Percentiles rank a stretch among this genome's conserved stretches.
phyloP scores from a whole-genome alignment of 2,329 filamentous ascomycete genomes.

The Podosphaera aphanis region DNA sequence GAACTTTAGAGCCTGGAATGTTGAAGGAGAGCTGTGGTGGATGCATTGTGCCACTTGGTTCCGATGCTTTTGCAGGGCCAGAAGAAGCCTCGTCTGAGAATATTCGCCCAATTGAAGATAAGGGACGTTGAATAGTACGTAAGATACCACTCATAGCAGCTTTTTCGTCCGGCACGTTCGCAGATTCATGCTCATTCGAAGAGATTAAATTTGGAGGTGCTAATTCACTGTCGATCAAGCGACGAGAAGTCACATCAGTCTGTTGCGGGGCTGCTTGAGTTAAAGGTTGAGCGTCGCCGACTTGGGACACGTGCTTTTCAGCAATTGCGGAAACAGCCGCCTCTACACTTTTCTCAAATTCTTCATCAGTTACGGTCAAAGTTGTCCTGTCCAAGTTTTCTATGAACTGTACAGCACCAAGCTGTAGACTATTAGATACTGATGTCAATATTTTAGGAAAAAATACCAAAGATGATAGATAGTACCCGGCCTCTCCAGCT shows the following conservation, averaged over 20 bases:
- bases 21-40: slow-evolving; percentile 11
- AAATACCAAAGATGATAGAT: slow-evolving; percentile 70
- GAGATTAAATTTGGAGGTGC: slow-evolving; percentile 30
- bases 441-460: background rate
- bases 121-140: slow-evolving; percentile 70
- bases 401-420: slow-evolving; percentile 90
- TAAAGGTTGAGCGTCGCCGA: slow-evolving; percentile 10
- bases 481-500: slow-evolving; percentile 92
- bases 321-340: slow-evolving; percentile 86
- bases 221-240: slow-evolving; percentile 35
- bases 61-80: slow-evolving; percentile 21
- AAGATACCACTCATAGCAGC: slow-evolving; percentile 67
- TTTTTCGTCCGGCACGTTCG: slow-evolving; percentile 40
- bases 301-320: slow-evolving; percentile 50
- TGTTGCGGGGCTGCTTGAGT: slow-evolving; percentile 17
- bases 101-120: slow-evolving; percentile 82
- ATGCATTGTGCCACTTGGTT: slow-evolving; percentile 20
- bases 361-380: slow-evolving; percentile 77
- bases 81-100: slow-evolving; percentile 49
- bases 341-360: slow-evolving; percentile 93
- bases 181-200: slow-evolving; percentile 28
- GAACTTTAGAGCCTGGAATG: slow-evolving; percentile 6
- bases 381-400: slow-evolving; percentile 89
- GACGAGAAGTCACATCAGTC: slow-evolving; percentile 31
- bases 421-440: slow-evolving; percentile 21